phyloP scores from a whole-genome alignment of 306 rosid species.

The Inga laurina region DNA sequence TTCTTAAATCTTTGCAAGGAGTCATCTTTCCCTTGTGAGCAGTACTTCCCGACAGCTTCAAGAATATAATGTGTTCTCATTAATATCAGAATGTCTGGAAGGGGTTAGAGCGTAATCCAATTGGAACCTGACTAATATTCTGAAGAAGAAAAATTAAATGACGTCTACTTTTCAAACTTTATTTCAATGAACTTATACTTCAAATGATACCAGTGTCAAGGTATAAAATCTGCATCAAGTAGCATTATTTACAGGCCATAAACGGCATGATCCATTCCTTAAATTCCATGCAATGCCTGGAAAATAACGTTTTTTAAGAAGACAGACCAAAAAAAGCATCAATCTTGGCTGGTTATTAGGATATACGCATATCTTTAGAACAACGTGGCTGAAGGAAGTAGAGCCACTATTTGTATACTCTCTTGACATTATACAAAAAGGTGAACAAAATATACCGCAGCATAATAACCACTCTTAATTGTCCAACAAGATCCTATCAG shows the following conservation, averaged over 20 bases:
- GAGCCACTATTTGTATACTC: conserved; percentile 6
- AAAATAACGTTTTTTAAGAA: background rate
- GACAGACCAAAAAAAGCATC: background rate
- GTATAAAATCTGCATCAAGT: background rate
- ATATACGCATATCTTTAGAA: conserved; percentile 4
- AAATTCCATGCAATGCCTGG: background rate
- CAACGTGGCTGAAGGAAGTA: conserved; percentile 4
- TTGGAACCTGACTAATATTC: background rate
- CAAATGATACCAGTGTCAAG: background rate
- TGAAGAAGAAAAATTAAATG: background rate
- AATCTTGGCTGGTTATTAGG: background rate
- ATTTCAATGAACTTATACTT: background rate
- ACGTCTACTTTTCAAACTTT: background rate
- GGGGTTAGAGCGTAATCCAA: background rate
- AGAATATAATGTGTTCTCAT: too few species aligned
- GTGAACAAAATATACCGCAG: background rate
- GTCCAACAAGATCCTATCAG: conserved; percentile 41
- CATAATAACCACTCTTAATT: conserved; percentile 9
- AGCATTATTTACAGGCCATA: background rate
- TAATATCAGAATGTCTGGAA: too few species aligned
- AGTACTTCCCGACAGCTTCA: too few species aligned
- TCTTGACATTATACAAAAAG: conserved; percentile 19
- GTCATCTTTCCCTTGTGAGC: too few species aligned
- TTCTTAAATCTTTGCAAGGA: too few species aligned
- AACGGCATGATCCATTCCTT: background rate